These are phyloP conservation scores for Stellera chamaejasme DNA, from an alignment of 345 rosid species.

Conservation along the genomic window DNA sequence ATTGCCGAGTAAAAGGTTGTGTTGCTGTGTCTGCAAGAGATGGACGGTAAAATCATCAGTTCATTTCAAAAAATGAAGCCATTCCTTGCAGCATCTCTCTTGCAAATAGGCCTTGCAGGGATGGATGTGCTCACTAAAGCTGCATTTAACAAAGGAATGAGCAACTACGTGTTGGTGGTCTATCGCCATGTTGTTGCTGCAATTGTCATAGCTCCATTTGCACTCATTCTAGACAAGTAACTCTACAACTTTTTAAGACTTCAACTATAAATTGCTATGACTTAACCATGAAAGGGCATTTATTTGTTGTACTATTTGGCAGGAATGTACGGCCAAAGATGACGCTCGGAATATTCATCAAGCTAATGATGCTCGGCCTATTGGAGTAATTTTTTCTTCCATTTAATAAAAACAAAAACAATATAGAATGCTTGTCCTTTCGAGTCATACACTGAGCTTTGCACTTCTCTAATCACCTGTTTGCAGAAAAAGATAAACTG, in stretches of 20 bases:
- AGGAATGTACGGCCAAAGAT: conserved; percentile 74
- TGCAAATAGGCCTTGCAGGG: conserved; percentile 83
- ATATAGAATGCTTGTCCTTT: background rate
- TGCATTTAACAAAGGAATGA: conserved; percentile 74
- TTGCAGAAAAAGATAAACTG: too few relatives aligned
- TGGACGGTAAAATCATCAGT: background rate
- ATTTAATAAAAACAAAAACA: background rate
- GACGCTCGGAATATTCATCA: conserved; percentile 59
- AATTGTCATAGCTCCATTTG: conserved; percentile 67
- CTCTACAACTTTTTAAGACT: conserved; percentile 1
- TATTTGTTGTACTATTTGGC: conserved; percentile 8
- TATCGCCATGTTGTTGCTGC: conserved; percentile 84
- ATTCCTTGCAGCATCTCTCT: conserved; percentile 47
- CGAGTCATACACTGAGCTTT: too few relatives aligned
- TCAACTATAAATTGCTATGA: background rate
- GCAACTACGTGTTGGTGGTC: conserved; percentile 74
- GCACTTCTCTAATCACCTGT: too few relatives aligned
- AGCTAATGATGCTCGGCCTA: conserved; percentile 51
- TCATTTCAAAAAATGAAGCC: conserved; percentile 44
- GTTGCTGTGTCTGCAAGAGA: too few relatives aligned
- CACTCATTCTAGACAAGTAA: conserved; percentile 56
- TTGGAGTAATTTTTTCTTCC: conserved; percentile 61
- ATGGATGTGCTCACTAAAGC: conserved; percentile 81
- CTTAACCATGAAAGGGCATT: background rate
- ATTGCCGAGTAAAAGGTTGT: too few relatives aligned